Conservation (phyloP, 768 basidiomycete species). For the Termitomyces sp. region DNA sequence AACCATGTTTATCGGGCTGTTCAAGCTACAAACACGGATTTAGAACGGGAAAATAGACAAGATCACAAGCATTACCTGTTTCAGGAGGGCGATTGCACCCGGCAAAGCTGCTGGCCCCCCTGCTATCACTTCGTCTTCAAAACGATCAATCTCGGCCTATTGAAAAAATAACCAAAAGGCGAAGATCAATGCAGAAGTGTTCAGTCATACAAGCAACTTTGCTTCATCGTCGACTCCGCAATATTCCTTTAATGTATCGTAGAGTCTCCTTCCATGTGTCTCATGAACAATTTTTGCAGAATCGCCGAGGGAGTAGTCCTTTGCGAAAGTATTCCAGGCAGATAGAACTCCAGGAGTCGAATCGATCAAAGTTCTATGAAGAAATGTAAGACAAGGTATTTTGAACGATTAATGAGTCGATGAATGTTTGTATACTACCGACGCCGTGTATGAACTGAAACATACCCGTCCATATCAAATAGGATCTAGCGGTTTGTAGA, state of each 20-base stretch:
- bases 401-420: neutral
- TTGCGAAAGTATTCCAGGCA: slow-evolving; percentile 70
- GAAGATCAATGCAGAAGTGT: neutral
- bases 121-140: slow-evolving; percentile 70
- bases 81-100: slow-evolving; percentile 54
- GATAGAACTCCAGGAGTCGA: slow-evolving; percentile 79
- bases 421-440: neutral
- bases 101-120: slow-evolving; percentile 60
- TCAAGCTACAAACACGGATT: slow-evolving; percentile 20
- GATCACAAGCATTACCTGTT: slow-evolving; percentile 33
- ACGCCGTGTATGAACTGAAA: neutral
- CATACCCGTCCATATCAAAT: slow-evolving; percentile 69
- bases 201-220: slow-evolving; percentile 44
- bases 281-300: slow-evolving; percentile 42
- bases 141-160: slow-evolving; percentile 66
- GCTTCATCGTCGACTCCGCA: slow-evolving; percentile 57
- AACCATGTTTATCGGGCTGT: slow-evolving; percentile 32
- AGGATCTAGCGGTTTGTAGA: slow-evolving; percentile 36
- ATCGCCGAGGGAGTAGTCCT: slow-evolving; percentile 53
- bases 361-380: slow-evolving; percentile 63
- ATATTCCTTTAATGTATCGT: slow-evolving; percentile 68
- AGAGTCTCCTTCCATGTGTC: slow-evolving; percentile 71
- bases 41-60: neutral
- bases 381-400: neutral
- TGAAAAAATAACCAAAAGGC: neutral